Evolutionary conservation across 805 yeast genomes (phyloP).

Genomic region (Myxozyma neglecta): DNA sequence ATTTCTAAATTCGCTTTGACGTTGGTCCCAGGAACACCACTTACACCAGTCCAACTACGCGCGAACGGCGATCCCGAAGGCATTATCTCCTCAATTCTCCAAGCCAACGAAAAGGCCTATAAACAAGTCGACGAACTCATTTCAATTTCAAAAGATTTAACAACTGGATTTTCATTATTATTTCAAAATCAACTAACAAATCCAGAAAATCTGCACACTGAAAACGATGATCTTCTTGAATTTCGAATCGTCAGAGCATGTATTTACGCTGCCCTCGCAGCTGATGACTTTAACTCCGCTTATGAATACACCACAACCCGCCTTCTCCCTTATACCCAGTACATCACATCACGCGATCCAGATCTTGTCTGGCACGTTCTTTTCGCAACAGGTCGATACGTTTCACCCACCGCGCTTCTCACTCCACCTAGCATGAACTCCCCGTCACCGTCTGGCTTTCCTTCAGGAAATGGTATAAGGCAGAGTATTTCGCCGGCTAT

Average conservation of each 20-base stretch:
- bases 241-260: constrained; percentile 44
- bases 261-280: constrained; percentile 65
- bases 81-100: constrained; percentile 37
- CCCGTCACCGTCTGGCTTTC: constrained; percentile 12
- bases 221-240: constrained; percentile 1
- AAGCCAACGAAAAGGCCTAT: constrained; percentile 38
- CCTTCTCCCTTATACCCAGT: constrained; percentile 23
- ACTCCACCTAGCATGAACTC: not conserved
- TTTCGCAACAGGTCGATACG: constrained; percentile 68
- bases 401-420: constrained; percentile 45
- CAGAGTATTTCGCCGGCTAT: constrained; percentile 4
- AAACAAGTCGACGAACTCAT: constrained; percentile 35
- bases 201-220: not conserved
- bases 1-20: constrained; percentile 37
- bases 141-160: constrained; percentile 12
- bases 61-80: constrained; percentile 34
- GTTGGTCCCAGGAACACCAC: constrained; percentile 36
- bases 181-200: not conserved
- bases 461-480: not conserved
- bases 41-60: constrained; percentile 36
- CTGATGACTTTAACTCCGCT: constrained; percentile 63
- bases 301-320: constrained; percentile 40
- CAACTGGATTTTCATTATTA: constrained; percentile 9
- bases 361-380: constrained; percentile 64
- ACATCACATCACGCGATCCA: constrained; percentile 34